Evolutionary conservation across 1,284 basidiomycete genomes (phyloP).

Genomic region (Leccinum pallidistipes): DNA sequence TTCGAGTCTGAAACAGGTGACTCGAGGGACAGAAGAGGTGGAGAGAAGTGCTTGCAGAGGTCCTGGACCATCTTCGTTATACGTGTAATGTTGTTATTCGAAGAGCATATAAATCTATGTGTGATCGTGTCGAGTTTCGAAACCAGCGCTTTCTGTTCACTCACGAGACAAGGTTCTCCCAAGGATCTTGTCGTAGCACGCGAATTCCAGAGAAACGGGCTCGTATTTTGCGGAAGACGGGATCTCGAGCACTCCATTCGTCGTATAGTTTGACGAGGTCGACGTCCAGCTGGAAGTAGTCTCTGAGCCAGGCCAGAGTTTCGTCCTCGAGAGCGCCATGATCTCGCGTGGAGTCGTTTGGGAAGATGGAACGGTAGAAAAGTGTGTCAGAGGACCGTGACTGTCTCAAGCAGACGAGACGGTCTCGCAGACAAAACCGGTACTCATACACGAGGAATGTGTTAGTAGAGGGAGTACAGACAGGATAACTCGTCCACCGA

Average conservation of each 20-base stretch:
- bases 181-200: constrained; percentile 92
- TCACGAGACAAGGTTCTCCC: constrained; percentile 92
- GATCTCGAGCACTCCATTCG: constrained; percentile 77
- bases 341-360: constrained; percentile 38
- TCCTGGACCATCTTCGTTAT: constrained; percentile 89
- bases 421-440: constrained; percentile 72
- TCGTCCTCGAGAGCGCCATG: constrained; percentile 48
- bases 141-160: constrained; percentile 36
- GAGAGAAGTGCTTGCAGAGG: constrained; percentile 71
- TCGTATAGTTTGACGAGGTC: constrained; percentile 77
- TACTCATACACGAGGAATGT: constrained; percentile 55
- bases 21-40: constrained; percentile 54
- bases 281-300: constrained; percentile 89
- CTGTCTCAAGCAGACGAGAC: constrained; percentile 85
- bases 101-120: constrained; percentile 93
- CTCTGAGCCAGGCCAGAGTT: constrained; percentile 75
- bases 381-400: constrained; percentile 59
- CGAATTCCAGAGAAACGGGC: constrained; percentile 65
- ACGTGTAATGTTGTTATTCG: constrained; percentile 94
- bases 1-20: constrained; percentile 41
- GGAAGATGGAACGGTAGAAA: constrained; percentile 73
- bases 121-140: constrained; percentile 10
- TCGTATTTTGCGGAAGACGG: constrained; percentile 69
- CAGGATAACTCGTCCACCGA: constrained; percentile 62
- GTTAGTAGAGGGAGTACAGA: constrained; percentile 9